phyloP scores from a whole-genome alignment of 2,329 filamentous ascomycete genomes.

The Sporothrix globosa region DNA sequence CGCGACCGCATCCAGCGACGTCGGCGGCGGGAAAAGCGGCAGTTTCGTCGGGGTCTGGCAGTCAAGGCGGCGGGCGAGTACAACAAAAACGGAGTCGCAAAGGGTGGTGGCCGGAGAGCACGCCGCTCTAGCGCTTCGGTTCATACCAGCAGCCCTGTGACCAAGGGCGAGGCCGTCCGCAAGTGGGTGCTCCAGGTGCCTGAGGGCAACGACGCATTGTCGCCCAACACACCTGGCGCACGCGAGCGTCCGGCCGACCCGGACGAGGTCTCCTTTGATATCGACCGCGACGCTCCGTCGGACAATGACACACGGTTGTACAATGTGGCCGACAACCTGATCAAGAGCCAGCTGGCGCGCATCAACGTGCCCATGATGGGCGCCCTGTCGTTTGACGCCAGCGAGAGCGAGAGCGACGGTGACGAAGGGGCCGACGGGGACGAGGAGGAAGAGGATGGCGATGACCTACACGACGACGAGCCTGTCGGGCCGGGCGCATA shows the following conservation, averaged over 20 bases:
- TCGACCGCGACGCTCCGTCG: constrained; percentile 46
- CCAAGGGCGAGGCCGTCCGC: constrained; percentile 49
- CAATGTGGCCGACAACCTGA: constrained; percentile 52
- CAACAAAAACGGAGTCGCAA: not conserved
- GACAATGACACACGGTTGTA: constrained; percentile 52
- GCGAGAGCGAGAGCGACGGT: constrained; percentile 44
- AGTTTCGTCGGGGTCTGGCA: constrained; percentile 47
- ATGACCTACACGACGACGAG: constrained; percentile 39
- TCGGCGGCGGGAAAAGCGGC: constrained; percentile 47
- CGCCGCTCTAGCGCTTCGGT: not conserved
- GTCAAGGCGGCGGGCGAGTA: not conserved
- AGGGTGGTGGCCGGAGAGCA: not conserved
- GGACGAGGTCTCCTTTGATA: constrained; percentile 48
- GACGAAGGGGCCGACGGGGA: constrained; percentile 39
- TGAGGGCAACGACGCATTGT: constrained; percentile 39
- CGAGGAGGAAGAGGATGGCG: constrained; percentile 40
- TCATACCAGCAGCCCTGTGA: constrained; percentile 33
- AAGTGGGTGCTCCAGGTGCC: constrained; percentile 51
- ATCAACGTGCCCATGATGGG: constrained; percentile 53
- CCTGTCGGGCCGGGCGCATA: constrained; percentile 38
- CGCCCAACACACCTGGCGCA: constrained; percentile 40
- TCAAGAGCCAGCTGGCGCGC: constrained; percentile 53
- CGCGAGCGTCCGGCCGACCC: constrained; percentile 43
- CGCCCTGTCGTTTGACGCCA: constrained; percentile 50
- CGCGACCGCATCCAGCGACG: constrained; percentile 52